Percentiles rank a stretch among this genome's conserved stretches.
Conservation (phyloP, 768 basidiomycete species). For the Cystofilobasidium bisporidii region DNA sequence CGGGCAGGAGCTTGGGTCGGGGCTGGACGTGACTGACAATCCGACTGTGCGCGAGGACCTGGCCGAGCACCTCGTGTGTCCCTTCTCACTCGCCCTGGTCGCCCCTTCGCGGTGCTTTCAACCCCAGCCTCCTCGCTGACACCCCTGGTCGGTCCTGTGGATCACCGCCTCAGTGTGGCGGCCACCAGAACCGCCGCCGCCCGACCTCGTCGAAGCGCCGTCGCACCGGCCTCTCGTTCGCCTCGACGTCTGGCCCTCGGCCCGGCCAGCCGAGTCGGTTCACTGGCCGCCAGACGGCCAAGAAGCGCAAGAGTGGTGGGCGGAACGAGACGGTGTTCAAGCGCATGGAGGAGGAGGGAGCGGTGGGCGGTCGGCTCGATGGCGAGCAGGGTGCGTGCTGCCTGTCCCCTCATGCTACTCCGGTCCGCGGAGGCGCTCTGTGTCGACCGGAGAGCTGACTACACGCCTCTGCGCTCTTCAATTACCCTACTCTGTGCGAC, state of each 20-base stretch:
- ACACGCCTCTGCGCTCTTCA: no score
- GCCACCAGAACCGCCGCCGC: not conserved
- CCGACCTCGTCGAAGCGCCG: not conserved
- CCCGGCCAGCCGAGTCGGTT: not conserved
- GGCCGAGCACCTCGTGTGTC: not conserved
- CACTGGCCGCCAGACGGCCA: conserved; percentile 2
- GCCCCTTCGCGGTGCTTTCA: no score
- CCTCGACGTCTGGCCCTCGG: not conserved
- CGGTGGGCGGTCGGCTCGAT: not conserved
- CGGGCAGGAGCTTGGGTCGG: not conserved
- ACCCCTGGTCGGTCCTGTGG: not conserved
- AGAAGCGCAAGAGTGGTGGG: conserved; percentile 1
- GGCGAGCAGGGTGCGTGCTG: not conserved
- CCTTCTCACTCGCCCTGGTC: not conserved
- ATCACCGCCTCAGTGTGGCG: not conserved
- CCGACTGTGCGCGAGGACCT: not conserved
- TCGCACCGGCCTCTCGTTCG: not conserved
- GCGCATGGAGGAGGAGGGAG: not conserved
- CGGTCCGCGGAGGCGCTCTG: no score
- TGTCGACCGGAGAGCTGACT: no score
- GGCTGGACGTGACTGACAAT: not conserved
- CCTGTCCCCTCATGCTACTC: not conserved
- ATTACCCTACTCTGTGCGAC: no score
- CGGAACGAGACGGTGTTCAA: not conserved
- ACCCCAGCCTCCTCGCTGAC: no score